Base-by-base conservation (phyloP, 805 yeast genomes). In the Hanseniaspora guilliermondii region DNA sequence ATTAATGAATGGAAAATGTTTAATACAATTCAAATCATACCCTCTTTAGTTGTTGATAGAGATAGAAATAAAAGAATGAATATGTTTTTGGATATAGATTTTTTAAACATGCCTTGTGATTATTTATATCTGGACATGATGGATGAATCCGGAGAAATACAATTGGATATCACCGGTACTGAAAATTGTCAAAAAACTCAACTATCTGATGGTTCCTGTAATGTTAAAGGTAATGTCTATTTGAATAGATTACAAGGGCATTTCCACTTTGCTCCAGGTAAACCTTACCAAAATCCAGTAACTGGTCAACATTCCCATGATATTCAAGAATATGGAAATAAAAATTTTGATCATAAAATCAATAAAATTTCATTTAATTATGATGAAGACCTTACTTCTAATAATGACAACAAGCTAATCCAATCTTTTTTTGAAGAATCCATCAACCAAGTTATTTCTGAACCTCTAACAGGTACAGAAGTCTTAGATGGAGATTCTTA, bases 181-280 rank as follows among this genome's bases (percentile, higher is more conserved):
- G 53, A 49, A n/a, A 33, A 33, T 9, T 17, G 44, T 35, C 27
- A 33, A 22, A 49, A 49, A 42, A 49, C 39, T 6, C 14, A 19
- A 4, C 9, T 49, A 12, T 32, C 47, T 17, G 47, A 41, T 4
- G 27, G 24, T n/a, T 27, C 47, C 4, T 93, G 98, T 69, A 76
- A 95, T 59, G 74, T 93, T 40, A 75, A 76, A 58, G 98, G 98
- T 32, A 73, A 76, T 22, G 83, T 94, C 6, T 72, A 78, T 60
- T 79, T 93, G 63, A 86, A 86, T 68, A 79, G 95, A 69, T 84
- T 93, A 44, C 82, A 84, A 22, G 98, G 98, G 47, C 85, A 87
- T 63, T 70, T 93, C 58, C 97, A 93, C 71, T 88, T 93, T 74
- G 96, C 97, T 0, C 97, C 98, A 4, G 98, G 98, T 40, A 80